phyloP scores from a whole-genome alignment of 148 eudicot species.

The Camellia sinensis region DNA sequence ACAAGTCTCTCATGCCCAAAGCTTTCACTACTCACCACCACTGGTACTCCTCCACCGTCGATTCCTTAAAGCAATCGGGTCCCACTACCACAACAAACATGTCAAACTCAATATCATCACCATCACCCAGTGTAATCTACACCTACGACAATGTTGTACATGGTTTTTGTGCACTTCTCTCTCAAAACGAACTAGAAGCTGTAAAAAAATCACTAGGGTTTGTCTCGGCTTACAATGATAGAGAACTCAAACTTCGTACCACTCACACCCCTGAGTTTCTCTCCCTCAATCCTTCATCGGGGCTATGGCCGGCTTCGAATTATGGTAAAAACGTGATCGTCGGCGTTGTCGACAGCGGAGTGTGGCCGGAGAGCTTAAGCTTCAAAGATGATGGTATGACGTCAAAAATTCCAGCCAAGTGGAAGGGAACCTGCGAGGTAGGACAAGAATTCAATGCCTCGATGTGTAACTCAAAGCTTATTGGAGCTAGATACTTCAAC shows the following conservation, averaged over 20 bases:
- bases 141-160: constrained; percentile 49
- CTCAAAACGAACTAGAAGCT: constrained; percentile 35
- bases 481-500: constrained; percentile 50
- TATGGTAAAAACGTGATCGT: constrained; percentile 49
- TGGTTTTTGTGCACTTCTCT: constrained; percentile 55
- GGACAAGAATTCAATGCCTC: constrained; percentile 41
- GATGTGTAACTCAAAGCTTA: constrained; percentile 43
- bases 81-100: constrained; percentile 4
- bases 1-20: constrained; percentile 34
- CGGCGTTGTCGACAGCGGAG: constrained; percentile 62
- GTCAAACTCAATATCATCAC: not conserved
- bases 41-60: constrained; percentile 62
- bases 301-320: constrained; percentile 60
- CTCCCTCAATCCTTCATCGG: constrained; percentile 36
- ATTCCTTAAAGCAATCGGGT: constrained; percentile 22
- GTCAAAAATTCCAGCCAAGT: constrained; percentile 26
- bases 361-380: constrained; percentile 70
- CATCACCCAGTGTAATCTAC: constrained; percentile 30
- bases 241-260: constrained; percentile 40
- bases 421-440: constrained; percentile 50
- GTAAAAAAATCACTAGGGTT: constrained; percentile 38
- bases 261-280: constrained; percentile 55
- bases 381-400: constrained; percentile 50
- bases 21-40: constrained; percentile 50
- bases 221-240: constrained; percentile 39